Percentiles rank a stretch among this genome's conserved stretches.
These are phyloP conservation scores for Arabis hirsuta DNA, from an alignment of 345 rosid genomes.

Conservation along the genomic window DNA sequence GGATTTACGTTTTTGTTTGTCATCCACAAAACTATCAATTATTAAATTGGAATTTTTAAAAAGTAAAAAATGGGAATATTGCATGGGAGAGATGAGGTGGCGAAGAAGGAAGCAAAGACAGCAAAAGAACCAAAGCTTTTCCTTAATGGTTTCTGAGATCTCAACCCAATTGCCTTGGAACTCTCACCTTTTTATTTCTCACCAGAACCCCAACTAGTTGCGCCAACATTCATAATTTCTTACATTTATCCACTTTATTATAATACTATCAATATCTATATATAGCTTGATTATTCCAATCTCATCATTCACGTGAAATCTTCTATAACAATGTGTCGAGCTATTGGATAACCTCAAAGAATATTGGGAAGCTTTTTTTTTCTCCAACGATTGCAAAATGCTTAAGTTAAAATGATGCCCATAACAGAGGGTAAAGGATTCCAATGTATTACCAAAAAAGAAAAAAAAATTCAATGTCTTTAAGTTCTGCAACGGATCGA, in stretches of 20 bases:
- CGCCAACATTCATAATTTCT: constrained; percentile 30
- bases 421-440: background rate
- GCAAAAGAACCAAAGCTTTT: constrained; percentile 43
- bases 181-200: constrained; percentile 43
- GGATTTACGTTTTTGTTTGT: constrained; percentile 9
- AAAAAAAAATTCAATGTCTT: too few species aligned
- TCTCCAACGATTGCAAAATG: background rate
- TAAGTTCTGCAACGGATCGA: too few species aligned
- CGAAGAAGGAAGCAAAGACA: constrained; percentile 44
- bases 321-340: background rate
- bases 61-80: constrained; percentile 30
- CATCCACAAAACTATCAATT: constrained; percentile 7
- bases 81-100: constrained; percentile 46
- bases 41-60: background rate
- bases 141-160: constrained; percentile 37
- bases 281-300: constrained; percentile 29
- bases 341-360: background rate
- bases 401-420: background rate
- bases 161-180: constrained; percentile 46
- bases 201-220: constrained; percentile 41
- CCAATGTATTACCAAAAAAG: too few species aligned
- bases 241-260: constrained; percentile 20
- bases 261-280: background rate
- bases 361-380: background rate
- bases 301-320: constrained; percentile 37